Evolutionary conservation across 75 land plant genomes (phyloP).

Genomic region (Adiantum capillusveneris): DNA sequence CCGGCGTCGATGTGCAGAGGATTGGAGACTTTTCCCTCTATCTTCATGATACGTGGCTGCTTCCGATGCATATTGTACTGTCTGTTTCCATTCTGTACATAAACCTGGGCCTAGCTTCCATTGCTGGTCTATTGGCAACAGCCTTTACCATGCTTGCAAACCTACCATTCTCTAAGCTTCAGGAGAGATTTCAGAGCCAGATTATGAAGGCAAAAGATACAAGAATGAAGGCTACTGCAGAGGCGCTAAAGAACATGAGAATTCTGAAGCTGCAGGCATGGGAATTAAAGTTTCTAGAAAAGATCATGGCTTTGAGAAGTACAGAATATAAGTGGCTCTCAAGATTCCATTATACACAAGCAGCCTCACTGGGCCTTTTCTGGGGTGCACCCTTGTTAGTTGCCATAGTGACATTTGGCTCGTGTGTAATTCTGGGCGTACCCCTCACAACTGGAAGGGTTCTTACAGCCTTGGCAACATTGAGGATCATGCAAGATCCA

Average conservation of each 20-base stretch:
- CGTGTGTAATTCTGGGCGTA: constrained; percentile 54
- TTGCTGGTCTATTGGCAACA: constrained; percentile 45
- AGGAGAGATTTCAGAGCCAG: constrained; percentile 40
- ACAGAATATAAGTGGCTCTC: constrained; percentile 45
- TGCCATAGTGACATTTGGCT: constrained; percentile 47
- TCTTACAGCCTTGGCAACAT: constrained; percentile 54
- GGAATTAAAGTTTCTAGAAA: constrained; percentile 54
- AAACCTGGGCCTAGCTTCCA: constrained; percentile 43
- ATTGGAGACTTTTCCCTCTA: constrained; percentile 37
- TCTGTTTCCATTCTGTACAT: constrained; percentile 46
- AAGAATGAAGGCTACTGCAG: constrained; percentile 61
- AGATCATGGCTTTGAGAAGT: constrained; percentile 31
- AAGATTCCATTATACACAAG: constrained; percentile 36
- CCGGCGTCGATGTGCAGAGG: constrained; percentile 55
- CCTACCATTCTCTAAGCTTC: constrained; percentile 36
- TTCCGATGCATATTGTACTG: constrained; percentile 38
- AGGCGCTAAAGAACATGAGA: constrained; percentile 57
- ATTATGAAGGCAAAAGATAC: constrained; percentile 61
- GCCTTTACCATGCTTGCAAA: constrained; percentile 42
- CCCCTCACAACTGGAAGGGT: constrained; percentile 60
- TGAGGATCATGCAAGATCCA: constrained; percentile 48
- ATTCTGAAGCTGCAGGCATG: constrained; percentile 67
- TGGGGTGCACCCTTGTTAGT: constrained; percentile 50
- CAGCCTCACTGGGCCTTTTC: constrained; percentile 24
- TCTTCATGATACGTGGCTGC: constrained; percentile 51